Evolutionary conservation across 495 filamentous ascomycete genomes (phyloP).

Genomic region (Aspergillus steynii): DNA sequence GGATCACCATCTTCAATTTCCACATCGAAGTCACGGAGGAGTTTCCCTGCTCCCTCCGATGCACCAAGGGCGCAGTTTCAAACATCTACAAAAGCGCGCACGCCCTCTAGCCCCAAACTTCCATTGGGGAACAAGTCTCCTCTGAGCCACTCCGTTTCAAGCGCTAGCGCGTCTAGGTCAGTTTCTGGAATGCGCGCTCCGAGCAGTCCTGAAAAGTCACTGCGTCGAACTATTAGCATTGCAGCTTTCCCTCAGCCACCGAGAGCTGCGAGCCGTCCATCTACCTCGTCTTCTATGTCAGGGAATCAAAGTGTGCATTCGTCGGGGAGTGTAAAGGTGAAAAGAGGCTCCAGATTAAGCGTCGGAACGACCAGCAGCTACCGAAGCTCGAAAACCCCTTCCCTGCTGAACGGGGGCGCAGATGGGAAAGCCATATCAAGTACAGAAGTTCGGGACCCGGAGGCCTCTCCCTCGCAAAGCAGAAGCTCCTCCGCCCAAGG

Average conservation of each 20-base stretch:
- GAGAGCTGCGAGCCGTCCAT: constrained; percentile 53
- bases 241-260: constrained; percentile 92
- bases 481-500: constrained; percentile 86
- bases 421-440: constrained; percentile 71
- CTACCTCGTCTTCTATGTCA: constrained; percentile 41
- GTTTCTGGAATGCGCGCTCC: constrained; percentile 35
- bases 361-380: constrained; percentile 45
- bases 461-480: constrained; percentile 83
- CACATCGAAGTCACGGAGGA: constrained; percentile 68
- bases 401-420: constrained; percentile 74
- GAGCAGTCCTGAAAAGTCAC: constrained; percentile 57
- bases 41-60: constrained; percentile 49
- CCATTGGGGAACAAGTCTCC: constrained; percentile 50
- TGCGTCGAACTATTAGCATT: constrained; percentile 86
- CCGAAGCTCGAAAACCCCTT: constrained; percentile 60
- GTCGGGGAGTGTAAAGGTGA: constrained; percentile 31
- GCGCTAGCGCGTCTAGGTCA: constrained; percentile 39
- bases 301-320: constrained; percentile 28
- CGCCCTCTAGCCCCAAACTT: constrained; percentile 61
- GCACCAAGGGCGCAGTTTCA: constrained; percentile 42
- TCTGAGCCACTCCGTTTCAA: constrained; percentile 46
- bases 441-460: constrained; percentile 60
- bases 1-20: constrained; percentile 70
- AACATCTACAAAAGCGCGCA: constrained; percentile 58
- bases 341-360: constrained; percentile 41